Base-by-base conservation (phyloP, 139 green algal genomes). In the Mychonastes homosphaera region DNA sequence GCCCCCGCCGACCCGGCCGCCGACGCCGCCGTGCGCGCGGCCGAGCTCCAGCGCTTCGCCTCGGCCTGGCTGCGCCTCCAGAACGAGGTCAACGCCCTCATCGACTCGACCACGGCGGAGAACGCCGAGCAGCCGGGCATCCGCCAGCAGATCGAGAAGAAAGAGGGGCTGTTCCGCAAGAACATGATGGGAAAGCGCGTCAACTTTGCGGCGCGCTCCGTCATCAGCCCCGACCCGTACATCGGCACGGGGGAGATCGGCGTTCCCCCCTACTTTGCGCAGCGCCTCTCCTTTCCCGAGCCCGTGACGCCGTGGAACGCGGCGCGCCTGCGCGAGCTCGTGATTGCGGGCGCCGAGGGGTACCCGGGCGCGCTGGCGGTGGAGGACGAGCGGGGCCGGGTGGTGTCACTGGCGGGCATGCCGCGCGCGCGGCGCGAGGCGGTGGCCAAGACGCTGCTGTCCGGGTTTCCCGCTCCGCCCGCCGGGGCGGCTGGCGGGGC, bases 111-210 rank as follows among this genome's bases (percentile, higher is more conserved):
- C 7, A 73, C 81, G 1, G 78, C 78, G 23, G 73, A 80, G 40
- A 58, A 57, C 26, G 65, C 48, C 21, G 59, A 67, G 36, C 48
- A 59, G 45, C 9, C 27, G 58, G 58, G 59, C n/a, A 43, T 67
- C 15, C 33, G 59, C 15, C 59, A 67, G 59, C 59, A 67, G 49
- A 48, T 67, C 8, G 59, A 97, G 79, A 96, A 97, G 77, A 98
- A 98, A 80, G 90, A 99, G 73, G 92, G 92, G 1, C 74, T 99
- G 64, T 97, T 99, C 77, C 79, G 92, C 43, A 99, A 95, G 75
- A 92, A 99, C 79, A 99, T 99, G 92, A 99, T 99, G 92, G 92
- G 92, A 61, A 98, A 98, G 81, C 81, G 92, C 3, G 92, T 99
- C 59, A 97, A 99, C 83, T 96, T 88, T 78, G 92, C 91, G 0